Evolutionary conservation across 495 filamentous ascomycete genomes (phyloP).

Genomic region (Corynascus novoguineensis): DNA sequence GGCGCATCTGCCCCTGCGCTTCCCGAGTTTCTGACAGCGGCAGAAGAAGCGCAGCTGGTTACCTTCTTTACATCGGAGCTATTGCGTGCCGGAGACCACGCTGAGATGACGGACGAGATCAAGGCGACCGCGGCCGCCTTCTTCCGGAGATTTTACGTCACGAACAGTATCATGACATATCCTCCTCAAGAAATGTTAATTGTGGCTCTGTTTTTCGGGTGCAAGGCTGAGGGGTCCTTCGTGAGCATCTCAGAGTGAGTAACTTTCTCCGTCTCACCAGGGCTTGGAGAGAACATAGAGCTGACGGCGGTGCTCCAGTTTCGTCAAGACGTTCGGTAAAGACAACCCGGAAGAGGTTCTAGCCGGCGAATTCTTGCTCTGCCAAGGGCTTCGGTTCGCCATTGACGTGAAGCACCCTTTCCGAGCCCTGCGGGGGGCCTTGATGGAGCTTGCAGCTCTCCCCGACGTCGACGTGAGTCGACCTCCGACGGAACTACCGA

Average conservation of each 20-base stretch:
- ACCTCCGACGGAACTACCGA: neutral
- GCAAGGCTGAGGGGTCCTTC: slow-evolving; percentile 83
- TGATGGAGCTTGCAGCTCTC: slow-evolving; percentile 66
- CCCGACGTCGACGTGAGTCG: slow-evolving; percentile 37
- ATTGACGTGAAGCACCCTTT: slow-evolving; percentile 91
- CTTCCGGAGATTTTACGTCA: slow-evolving; percentile 88
- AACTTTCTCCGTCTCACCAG: neutral
- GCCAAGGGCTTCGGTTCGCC: slow-evolving; percentile 87
- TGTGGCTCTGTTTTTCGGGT: slow-evolving; percentile 83
- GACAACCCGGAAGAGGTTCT: slow-evolving; percentile 62
- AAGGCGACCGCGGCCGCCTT: slow-evolving; percentile 88
- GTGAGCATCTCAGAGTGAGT: slow-evolving; percentile 62
- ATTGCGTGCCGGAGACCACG: slow-evolving; percentile 67
- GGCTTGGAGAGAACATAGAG: neutral
- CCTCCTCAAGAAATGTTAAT: slow-evolving; percentile 80
- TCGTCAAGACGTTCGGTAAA: slow-evolving; percentile 53
- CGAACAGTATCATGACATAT: slow-evolving; percentile 91
- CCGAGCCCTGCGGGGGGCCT: slow-evolving; percentile 74
- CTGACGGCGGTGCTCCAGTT: slow-evolving; percentile 29
- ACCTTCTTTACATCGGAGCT: slow-evolving; percentile 71
- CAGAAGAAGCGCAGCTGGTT: slow-evolving; percentile 79
- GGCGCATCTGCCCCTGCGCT: slow-evolving; percentile 31
- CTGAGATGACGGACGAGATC: slow-evolving; percentile 73
- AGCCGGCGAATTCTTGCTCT: slow-evolving; percentile 83
- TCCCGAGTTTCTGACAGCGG: slow-evolving; percentile 68